phyloP scores from a whole-genome alignment of 768 basidiomycete genomes.

The Russula sp. region DNA sequence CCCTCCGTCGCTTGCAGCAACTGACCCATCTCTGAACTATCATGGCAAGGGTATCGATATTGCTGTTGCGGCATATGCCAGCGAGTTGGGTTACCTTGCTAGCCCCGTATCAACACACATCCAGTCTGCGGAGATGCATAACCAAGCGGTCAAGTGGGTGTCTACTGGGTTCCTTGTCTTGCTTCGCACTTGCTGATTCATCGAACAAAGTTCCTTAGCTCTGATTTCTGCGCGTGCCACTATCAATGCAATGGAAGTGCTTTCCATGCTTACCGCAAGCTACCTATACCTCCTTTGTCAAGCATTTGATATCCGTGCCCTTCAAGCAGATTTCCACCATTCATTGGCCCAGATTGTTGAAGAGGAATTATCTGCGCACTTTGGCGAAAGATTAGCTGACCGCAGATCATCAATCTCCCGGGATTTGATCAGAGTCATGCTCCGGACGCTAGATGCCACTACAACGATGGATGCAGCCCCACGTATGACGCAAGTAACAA shows the following conservation, averaged over 20 bases:
- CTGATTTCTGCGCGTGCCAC: constrained; percentile 79
- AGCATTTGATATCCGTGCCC: constrained; percentile 77
- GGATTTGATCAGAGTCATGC: constrained; percentile 39
- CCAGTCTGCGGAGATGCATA: constrained; percentile 88
- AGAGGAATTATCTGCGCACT: constrained; percentile 43
- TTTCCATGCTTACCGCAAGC: constrained; percentile 64
- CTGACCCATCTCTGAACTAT: constrained; percentile 76
- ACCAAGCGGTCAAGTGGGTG: constrained; percentile 82
- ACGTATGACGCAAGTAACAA: constrained; percentile 67
- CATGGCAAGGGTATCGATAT: constrained; percentile 84
- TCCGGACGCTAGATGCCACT: constrained; percentile 51
- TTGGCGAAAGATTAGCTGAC: constrained; percentile 34
- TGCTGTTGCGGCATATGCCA: constrained; percentile 70
- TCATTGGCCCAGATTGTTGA: constrained; percentile 41
- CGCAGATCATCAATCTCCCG: constrained; percentile 31
- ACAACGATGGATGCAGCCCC: constrained; percentile 62
- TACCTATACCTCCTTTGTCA: constrained; percentile 77
- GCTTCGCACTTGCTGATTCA: constrained; percentile 14
- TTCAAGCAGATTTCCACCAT: constrained; percentile 57
- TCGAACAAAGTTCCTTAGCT: constrained; percentile 58
- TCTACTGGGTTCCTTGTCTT: not conserved
- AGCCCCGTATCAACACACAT: constrained; percentile 80
- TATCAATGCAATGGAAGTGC: constrained; percentile 67
- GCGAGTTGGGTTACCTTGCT: constrained; percentile 76
- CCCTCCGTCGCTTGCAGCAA: constrained; percentile 71